These are phyloP conservation scores for Oropetium thomaeum DNA, from an alignment of 176 grass and related monocot genomes.

Conservation along the genomic window DNA sequence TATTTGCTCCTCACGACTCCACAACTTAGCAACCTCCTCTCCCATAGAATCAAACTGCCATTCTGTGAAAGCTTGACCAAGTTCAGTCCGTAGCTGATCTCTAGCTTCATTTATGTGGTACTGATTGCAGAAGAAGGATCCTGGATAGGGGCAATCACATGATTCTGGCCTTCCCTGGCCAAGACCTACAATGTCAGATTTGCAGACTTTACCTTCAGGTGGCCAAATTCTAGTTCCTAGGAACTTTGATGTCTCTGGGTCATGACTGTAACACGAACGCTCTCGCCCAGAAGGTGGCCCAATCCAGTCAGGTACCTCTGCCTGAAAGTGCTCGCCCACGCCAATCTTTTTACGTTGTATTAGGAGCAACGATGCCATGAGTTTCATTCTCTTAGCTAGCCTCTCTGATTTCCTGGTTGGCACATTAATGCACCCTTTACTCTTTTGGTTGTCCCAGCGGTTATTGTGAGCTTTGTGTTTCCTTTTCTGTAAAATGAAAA, in stretches of 20 bases:
- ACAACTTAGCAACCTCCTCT: constrained; percentile 62
- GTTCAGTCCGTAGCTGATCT: constrained; percentile 62
- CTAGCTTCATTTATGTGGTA: constrained; percentile 59
- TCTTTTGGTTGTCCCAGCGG: constrained; percentile 33
- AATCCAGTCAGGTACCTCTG: constrained; percentile 67
- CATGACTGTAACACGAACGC: constrained; percentile 49
- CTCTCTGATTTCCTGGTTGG: constrained; percentile 88
- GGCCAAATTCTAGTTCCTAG: constrained; percentile 72
- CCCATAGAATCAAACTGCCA: constrained; percentile 84
- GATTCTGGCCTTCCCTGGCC: constrained; percentile 45
- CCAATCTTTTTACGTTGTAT: constrained; percentile 75
- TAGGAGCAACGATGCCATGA: constrained; percentile 59
- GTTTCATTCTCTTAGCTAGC: constrained; percentile 61
- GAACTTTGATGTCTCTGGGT: constrained; percentile 55
- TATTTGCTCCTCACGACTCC: constrained; percentile 51
- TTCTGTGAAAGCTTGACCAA: constrained; percentile 68
- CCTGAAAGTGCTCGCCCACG: constrained; percentile 72
- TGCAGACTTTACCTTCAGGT: constrained; percentile 33
- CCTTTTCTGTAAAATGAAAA: constrained; percentile 62
- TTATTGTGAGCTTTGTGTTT: constrained; percentile 47
- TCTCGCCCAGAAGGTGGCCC: constrained; percentile 46
- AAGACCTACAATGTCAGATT: constrained; percentile 25
- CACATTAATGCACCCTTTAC: constrained; percentile 36
- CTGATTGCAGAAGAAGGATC: constrained; percentile 64
- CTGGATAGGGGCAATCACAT: constrained; percentile 58